Evolutionary conservation across 148 eudicot genomes (phyloP), one percentile per base, ranked within the genome.

Genomic region (Rhododendron williamsianum): DNA sequence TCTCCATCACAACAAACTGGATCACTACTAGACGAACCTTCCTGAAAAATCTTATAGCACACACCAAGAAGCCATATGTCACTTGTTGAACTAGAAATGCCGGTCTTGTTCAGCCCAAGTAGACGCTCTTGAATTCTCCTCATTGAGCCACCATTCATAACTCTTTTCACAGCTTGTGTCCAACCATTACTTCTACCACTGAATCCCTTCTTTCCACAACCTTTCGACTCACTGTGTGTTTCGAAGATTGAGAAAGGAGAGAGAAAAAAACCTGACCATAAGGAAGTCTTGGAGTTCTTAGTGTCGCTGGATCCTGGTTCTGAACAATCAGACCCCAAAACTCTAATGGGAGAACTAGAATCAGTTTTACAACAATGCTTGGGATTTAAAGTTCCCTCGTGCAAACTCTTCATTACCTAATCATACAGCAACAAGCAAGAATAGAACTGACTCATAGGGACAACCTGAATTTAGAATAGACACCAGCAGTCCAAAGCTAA

Each of bases 21-120:
- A 88, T 94, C 91, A 78, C 91, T 81, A 43, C 90, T 80, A 36
- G 89, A 58, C 1, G 92, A 90, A 86, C 90, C 95, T 87, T 92
- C 95, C 19, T 85, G 84, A 23, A 83, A 82, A 54, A 92, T 88
- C 77, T 89, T 93, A 89, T 97, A 97, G 86, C 98, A 94, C 81
- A 92, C 91, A 2, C 99, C 98, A 87, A 97, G 90, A 79, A 95
- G 92, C 98, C 98, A 97, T 84, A 95, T 95, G 87, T 97, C 98
- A 87, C 94, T 94, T 13, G 87, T 84, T 19, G 98, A 95, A 76
- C 86, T 82, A 41, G 93, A 88, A 87, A 86, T 36, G 52, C 87
- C 86, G 25, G 92, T 86, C 88, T 89, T 93, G 87, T 49, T 90
- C 73, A 90, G 88, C 80, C 99, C 98, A 41, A 95, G 82, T 84